Base-by-base conservation (phyloP, 2,329 filamentous ascomycete genomes). In the Scytalidium sp. region DNA sequence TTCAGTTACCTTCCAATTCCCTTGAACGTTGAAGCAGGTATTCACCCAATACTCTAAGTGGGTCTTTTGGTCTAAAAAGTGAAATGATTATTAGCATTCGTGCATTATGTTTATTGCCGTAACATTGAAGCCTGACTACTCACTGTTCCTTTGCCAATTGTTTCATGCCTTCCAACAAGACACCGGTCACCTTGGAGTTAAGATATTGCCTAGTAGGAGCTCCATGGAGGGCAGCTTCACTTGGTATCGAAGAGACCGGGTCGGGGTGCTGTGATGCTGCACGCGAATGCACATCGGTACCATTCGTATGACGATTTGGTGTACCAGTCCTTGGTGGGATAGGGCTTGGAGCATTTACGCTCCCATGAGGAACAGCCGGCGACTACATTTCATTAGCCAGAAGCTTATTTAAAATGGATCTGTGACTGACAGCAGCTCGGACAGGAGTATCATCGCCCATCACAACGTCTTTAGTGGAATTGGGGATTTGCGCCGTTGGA, bases 141-240 rank as follows among this genome's bases (percentile, higher is more conserved):
- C 69, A 90, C 87, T 86, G 81, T 40, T 90, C 84, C 57, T 80
- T 83, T 3, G 84, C 85, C 52, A 91, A 65, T 48, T 78, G 68
- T 70, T 90, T 90, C 84, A 91, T 87, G 20, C 86, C 87, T 60
- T 90, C 86, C 36, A 90, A 70, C 50, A 91, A 62, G 21, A 80
- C 77, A 1, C 80, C 80, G 0, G 85, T 87, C 39, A 91, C 79
- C 59, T 84, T 88, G 44, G 78, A 75, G 62, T 90, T 90, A 58
- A 91, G 68, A 64, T 90, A 91, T 60, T 81, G 78, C 41, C 87
- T 79, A 4, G 83, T 82, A 1, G 84, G 82, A 19, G 86, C 87
- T 43, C 87, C 86, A 60, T 89, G 84, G 1, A 77, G 68, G 1
- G 80, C 75, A 13, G 83, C 77, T 61, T 85, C 79, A 11, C 76